These are phyloP conservation scores for Candida sp. DNA, from an alignment of 1,139 yeast species.

Conservation along the genomic window DNA sequence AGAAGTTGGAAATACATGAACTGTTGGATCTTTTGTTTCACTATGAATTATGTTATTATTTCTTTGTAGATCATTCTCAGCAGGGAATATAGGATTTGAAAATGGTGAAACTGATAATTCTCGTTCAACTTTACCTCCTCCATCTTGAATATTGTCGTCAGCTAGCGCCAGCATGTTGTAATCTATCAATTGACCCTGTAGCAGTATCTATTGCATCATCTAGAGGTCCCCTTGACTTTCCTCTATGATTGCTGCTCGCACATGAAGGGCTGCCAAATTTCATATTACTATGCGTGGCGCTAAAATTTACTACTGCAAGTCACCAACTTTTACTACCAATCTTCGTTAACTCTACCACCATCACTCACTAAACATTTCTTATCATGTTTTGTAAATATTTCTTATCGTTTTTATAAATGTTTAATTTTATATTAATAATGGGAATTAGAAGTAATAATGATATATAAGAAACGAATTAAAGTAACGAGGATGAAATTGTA, in stretches of 20 bases:
- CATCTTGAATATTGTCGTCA: neutral
- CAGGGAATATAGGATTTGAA: neutral
- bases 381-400: too few species aligned
- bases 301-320: too few species aligned
- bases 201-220: neutral
- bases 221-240: neutral
- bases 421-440: neutral
- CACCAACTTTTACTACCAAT: too few species aligned
- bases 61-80: neutral
- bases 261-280: too few species aligned
- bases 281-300: too few species aligned
- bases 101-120: neutral
- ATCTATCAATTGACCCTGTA: neutral
- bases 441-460: neutral
- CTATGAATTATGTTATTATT: neutral
- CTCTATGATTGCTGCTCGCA: neutral
- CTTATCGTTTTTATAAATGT: too few species aligned
- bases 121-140: neutral
- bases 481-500: neutral
- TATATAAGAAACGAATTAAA: neutral
- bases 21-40: neutral
- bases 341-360: too few species aligned
- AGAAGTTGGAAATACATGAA: slow-evolving; percentile 6
- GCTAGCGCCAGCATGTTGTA: neutral
- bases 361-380: too few species aligned